Evolutionary conservation across 148 eudicot genomes (phyloP).

Genomic region (Talinum fruticosum): DNA sequence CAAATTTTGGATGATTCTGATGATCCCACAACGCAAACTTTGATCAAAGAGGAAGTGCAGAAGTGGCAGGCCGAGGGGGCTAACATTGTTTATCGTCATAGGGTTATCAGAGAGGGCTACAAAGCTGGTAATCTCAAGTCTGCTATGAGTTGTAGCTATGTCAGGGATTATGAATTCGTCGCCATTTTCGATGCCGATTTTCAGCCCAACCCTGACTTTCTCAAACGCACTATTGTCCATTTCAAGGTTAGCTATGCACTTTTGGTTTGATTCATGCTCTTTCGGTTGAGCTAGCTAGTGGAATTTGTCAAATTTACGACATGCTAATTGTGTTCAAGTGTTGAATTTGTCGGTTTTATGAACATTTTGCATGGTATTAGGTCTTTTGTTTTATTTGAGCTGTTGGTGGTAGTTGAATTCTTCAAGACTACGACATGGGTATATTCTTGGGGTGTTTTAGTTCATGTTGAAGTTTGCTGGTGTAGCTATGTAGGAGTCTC

Average conservation of each 20-base stretch:
- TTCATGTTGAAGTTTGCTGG: too few relatives aligned
- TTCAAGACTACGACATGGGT: background rate
- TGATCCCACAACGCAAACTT: constrained; percentile 66
- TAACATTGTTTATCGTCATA: constrained; percentile 76
- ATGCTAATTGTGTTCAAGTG: background rate
- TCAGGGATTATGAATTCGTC: constrained; percentile 92
- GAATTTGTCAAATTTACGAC: background rate
- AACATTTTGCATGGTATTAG: background rate
- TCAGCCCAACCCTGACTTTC: constrained; percentile 79
- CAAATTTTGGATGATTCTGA: constrained; percentile 90
- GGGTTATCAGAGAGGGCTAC: constrained; percentile 81
- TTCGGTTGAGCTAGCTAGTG: background rate
- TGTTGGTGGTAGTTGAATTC: background rate
- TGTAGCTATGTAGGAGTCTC: too few relatives aligned
- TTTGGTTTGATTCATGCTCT: background rate
- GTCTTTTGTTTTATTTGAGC: background rate
- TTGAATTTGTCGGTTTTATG: background rate
- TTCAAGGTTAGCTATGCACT: constrained; percentile 58
- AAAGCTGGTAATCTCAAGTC: constrained; percentile 99
- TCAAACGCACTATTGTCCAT: constrained; percentile 68
- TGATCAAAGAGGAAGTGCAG: constrained; percentile 83
- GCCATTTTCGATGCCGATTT: constrained; percentile 98
- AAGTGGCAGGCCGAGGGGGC: constrained; percentile 86
- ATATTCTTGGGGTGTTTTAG: background rate
- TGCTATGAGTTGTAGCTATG: constrained; percentile 91